These are phyloP conservation scores for Chenopodium formosanum DNA, from an alignment of 148 eudicot species.

Conservation along the genomic window DNA sequence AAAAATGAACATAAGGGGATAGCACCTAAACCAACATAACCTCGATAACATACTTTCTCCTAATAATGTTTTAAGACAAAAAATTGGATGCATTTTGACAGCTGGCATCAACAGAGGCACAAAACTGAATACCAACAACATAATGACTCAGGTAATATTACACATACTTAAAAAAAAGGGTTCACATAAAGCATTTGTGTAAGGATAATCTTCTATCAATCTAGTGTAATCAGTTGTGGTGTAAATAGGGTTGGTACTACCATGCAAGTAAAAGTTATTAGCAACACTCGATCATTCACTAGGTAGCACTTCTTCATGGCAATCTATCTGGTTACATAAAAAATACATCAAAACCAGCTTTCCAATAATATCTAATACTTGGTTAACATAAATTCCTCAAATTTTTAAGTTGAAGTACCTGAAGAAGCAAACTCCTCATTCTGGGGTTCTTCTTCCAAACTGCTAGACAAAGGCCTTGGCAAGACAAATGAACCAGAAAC, in stretches of 20 bases:
- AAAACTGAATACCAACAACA: not conserved
- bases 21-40: not conserved
- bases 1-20: not conserved
- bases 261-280: not conserved
- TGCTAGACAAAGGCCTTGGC: slow-evolving; percentile 59
- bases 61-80: not conserved
- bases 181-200: not conserved
- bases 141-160: not conserved
- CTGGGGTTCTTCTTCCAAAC: slow-evolving; percentile 45
- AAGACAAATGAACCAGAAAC: slow-evolving; percentile 63
- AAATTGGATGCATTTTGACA: not conserved
- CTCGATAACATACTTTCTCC: not conserved
- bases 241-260: not conserved
- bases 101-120: not conserved
- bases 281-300: not conserved
- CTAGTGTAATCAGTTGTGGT: slow-evolving; percentile 2
- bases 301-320: not conserved
- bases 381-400: not conserved
- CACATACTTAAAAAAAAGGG: not conserved
- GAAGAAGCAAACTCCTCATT: slow-evolving; percentile 39
- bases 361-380: not conserved
- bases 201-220: not conserved
- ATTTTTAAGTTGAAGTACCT: slow-evolving; percentile 45
- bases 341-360: not conserved
- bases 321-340: not conserved